These are phyloP conservation scores for Talaromyces nanjingensis DNA, from an alignment of 495 filamentous ascomycete genomes.

Conservation along the genomic window DNA sequence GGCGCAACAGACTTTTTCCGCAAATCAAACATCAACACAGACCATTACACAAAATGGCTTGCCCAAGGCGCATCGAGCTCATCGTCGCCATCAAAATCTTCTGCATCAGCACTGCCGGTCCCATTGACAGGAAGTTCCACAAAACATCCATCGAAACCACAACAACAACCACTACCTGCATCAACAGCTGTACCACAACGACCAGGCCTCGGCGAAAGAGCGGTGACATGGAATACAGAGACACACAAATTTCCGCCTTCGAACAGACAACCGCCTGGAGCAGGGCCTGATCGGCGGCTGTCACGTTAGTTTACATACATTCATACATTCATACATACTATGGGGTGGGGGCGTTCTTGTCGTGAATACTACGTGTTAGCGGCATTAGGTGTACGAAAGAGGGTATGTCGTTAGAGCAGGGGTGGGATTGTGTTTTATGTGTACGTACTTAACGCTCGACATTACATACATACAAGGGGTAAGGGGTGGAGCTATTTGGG, in stretches of 20 bases:
- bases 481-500: neutral
- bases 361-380: neutral
- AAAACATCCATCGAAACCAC: neutral
- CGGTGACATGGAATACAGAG: neutral
- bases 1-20: conserved; percentile 14
- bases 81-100: neutral
- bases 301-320: neutral
- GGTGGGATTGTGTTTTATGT: neutral
- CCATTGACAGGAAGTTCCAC: neutral
- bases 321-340: too few species aligned
- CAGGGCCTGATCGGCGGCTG: neutral
- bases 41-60: conserved; percentile 7
- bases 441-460: neutral
- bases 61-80: neutral
- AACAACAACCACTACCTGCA: neutral
- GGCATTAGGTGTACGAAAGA: neutral
- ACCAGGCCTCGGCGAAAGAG: neutral
- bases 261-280: neutral
- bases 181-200: neutral
- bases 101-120: neutral
- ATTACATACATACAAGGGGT: too few species aligned
- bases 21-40: conserved; percentile 14
- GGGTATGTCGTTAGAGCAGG: neutral
- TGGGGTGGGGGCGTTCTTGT: too few species aligned
- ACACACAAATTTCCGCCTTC: neutral